Evolutionary conservation across 768 basidiomycete species (phyloP).

Genomic region (Leccinum barrowsii): DNA sequence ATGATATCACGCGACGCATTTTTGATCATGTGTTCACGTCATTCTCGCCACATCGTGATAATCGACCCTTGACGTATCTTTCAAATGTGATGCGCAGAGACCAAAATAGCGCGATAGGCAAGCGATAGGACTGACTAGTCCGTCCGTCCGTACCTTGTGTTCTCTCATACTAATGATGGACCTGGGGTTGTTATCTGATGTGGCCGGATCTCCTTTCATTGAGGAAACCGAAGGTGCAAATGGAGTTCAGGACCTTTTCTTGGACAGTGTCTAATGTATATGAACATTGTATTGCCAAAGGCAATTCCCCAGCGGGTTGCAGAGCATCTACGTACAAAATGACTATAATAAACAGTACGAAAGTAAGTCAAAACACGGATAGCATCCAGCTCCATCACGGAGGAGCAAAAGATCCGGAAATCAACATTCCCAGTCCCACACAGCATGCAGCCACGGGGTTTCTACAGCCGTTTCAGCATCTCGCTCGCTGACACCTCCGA

Average conservation of each 20-base stretch:
- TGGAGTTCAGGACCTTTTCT: background rate
- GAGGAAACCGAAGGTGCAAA: background rate
- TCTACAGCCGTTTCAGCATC: conserved; percentile 29
- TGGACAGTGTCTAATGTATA: background rate
- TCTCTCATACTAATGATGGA: background rate
- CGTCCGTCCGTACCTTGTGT: background rate
- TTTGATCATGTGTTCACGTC: background rate
- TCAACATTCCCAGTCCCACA: background rate
- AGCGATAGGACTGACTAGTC: background rate
- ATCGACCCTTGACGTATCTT: background rate
- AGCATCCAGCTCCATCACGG: background rate
- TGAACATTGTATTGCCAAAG: background rate
- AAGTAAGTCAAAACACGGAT: background rate
- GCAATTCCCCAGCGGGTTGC: background rate
- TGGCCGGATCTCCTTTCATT: background rate
- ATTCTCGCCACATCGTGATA: background rate
- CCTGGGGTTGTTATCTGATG: background rate
- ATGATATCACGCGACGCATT: background rate
- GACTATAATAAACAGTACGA: background rate
- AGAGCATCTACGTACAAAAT: background rate
- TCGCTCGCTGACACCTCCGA: conserved; percentile 38
- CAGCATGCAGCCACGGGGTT: background rate
- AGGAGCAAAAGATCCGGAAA: background rate
- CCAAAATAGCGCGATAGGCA: background rate
- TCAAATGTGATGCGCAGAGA: background rate